phyloP scores from a whole-genome alignment of 2,329 filamentous ascomycete species.

The Blastomyces silverae region DNA sequence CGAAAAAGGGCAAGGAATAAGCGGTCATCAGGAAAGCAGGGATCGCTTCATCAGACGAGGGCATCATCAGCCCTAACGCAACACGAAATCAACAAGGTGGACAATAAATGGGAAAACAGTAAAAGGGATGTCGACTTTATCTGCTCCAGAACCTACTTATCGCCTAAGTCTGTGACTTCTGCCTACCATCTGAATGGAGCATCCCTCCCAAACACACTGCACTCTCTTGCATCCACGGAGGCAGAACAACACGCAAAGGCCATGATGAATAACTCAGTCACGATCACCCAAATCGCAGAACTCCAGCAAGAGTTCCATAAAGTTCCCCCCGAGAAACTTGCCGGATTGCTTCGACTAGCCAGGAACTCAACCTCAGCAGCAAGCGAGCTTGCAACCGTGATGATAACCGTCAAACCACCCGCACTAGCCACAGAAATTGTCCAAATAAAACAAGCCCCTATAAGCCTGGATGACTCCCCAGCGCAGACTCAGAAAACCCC shows the following conservation, averaged over 20 bases:
- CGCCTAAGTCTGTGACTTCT: conserved; percentile 47
- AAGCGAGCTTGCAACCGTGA: conserved; percentile 53
- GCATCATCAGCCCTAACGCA: conserved; percentile 23
- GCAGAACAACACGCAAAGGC: conserved; percentile 36
- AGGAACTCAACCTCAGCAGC: conserved; percentile 52
- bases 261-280: conserved; percentile 38
- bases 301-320: conserved; percentile 51
- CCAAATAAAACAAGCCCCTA: conserved; percentile 45
- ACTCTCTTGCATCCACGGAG: conserved; percentile 46
- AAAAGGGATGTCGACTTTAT: conserved; percentile 57
- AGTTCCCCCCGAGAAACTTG: conserved; percentile 44
- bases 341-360: conserved; percentile 52
- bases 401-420: conserved; percentile 35
- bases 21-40: conserved; percentile 28
- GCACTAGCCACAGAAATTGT: conserved; percentile 36
- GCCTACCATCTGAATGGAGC: conserved; percentile 54
- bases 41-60: conserved; percentile 18
- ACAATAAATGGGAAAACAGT: conserved; percentile 55
- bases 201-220: conserved; percentile 51
- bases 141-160: conserved; percentile 43
- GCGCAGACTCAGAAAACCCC: conserved; percentile 19
- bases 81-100: conserved; percentile 22
- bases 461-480: conserved; percentile 28
- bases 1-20: conserved; percentile 44
- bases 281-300: conserved; percentile 47